phyloP scores from a whole-genome alignment of 2,329 filamentous ascomycete species.

The Neonectria neomacrospora region DNA sequence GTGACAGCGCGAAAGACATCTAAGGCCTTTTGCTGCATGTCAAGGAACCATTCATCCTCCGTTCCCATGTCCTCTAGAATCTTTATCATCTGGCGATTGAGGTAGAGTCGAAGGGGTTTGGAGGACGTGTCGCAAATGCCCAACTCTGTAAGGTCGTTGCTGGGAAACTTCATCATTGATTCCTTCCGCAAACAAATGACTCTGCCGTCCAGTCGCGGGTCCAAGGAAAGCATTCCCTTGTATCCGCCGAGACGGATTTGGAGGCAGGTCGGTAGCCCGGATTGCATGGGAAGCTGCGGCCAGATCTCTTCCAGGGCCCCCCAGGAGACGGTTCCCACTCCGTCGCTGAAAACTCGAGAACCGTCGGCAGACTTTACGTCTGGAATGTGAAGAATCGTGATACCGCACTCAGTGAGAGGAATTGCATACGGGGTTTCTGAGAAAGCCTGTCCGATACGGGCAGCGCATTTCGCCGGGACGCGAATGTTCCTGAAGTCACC shows the following conservation, averaged over 20 bases:
- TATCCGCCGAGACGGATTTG: slow-evolving; percentile 80
- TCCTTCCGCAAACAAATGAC: slow-evolving; percentile 69
- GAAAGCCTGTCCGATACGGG: slow-evolving; percentile 74
- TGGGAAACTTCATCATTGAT: slow-evolving; percentile 85
- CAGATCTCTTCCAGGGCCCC: slow-evolving; percentile 70
- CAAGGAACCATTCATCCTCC: slow-evolving; percentile 66
- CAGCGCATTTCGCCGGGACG: slow-evolving; percentile 66
- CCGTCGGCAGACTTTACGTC: slow-evolving; percentile 64
- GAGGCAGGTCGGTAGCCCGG: slow-evolving; percentile 69
- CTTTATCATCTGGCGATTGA: slow-evolving; percentile 87
- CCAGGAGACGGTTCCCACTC: slow-evolving; percentile 78
- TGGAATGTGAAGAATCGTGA: slow-evolving; percentile 50
- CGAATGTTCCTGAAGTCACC: slow-evolving; percentile 63
- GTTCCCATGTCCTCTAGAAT: slow-evolving; percentile 84
- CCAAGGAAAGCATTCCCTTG: slow-evolving; percentile 83
- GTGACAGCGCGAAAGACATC: slow-evolving; percentile 69
- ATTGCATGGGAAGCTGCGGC: slow-evolving; percentile 59
- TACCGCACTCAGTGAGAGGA: slow-evolving; percentile 53
- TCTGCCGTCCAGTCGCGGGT: slow-evolving; percentile 67
- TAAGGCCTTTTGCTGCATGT: slow-evolving; percentile 72
- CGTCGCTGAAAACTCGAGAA: slow-evolving; percentile 78
- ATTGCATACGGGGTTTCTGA: slow-evolving; percentile 78
- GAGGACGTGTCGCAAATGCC: slow-evolving; percentile 79
- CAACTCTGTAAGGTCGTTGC: slow-evolving; percentile 63
- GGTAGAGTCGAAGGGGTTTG: slow-evolving; percentile 72